Percentiles rank a stretch among this genome's conserved stretches.
Evolutionary conservation across 1,139 yeast genomes (phyloP).

Genomic region (Saccharomycopsis hybrid): DNA sequence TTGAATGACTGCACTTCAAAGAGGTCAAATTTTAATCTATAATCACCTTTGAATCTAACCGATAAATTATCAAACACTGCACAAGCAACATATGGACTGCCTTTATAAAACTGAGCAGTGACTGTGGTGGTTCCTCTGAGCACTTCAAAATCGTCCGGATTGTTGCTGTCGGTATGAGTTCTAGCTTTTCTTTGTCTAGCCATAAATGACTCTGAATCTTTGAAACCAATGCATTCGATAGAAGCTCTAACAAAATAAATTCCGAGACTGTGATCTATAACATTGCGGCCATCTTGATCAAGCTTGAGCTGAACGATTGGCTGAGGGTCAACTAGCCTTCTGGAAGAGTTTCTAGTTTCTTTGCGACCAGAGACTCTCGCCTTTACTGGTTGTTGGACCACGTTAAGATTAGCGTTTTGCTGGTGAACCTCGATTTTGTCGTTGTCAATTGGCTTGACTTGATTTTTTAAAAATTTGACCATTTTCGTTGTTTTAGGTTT

Average conservation of each 20-base stretch:
- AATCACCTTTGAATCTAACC: constrained; percentile 20
- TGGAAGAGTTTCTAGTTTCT: constrained; percentile 18
- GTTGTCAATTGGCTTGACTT: constrained; percentile 16
- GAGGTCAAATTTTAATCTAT: constrained; percentile 18
- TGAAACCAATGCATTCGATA: constrained; percentile 18
- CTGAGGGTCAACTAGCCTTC: constrained; percentile 21
- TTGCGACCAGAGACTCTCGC: constrained; percentile 21
- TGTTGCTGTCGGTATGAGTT: constrained; percentile 1
- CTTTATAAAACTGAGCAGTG: constrained; percentile 20
- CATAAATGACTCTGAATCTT: constrained; percentile 13
- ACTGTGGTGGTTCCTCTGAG: constrained; percentile 19
- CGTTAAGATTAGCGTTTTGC: constrained; percentile 10
- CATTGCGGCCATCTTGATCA: constrained; percentile 3
- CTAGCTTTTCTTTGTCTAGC: constrained; percentile 17
- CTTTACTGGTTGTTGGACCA: constrained; percentile 21
- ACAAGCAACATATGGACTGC: constrained; percentile 20
- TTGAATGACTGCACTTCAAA: constrained; percentile 17
- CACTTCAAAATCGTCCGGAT: constrained; percentile 13
- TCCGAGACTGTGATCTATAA: constrained; percentile 18
- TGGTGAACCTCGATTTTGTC: constrained; percentile 1
- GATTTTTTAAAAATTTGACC: constrained; percentile 20
- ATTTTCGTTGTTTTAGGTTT: no score
- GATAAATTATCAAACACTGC: constrained; percentile 21
- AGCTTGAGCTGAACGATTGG: constrained; percentile 20
- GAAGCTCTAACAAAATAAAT: constrained; percentile 19